These are phyloP conservation scores for Populus pruinosa DNA, from an alignment of 345 rosid species.

Conservation along the genomic window DNA sequence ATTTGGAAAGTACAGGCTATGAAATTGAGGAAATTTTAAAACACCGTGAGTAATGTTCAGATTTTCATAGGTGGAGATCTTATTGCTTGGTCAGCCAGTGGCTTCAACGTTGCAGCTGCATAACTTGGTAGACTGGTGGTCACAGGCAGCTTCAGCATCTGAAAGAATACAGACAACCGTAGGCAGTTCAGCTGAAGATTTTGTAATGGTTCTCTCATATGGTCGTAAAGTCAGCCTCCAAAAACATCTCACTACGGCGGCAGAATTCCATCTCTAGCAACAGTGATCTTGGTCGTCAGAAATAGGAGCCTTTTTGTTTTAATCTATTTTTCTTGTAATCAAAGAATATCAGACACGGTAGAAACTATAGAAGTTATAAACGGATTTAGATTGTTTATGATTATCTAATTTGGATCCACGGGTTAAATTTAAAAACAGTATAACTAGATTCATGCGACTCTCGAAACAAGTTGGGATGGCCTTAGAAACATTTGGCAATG, in stretches of 20 bases:
- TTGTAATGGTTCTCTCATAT: slow-evolving; percentile 48
- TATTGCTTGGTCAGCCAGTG: slow-evolving; percentile 36
- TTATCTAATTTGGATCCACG: background rate
- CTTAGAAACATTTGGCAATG: background rate
- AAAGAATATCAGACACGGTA: background rate
- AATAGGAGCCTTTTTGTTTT: background rate
- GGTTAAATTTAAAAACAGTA: background rate
- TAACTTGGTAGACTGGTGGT: slow-evolving; percentile 41
- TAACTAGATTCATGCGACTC: background rate
- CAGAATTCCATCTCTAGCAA: background rate
- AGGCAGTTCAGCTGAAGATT: slow-evolving; percentile 49
- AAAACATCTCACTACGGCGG: background rate
- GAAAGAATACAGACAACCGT: slow-evolving; percentile 22
- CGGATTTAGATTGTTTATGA: background rate
- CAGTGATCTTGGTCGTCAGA: background rate
- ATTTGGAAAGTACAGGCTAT: background rate
- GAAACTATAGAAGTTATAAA: background rate
- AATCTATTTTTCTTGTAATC: background rate
- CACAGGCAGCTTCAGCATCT: slow-evolving; percentile 28
- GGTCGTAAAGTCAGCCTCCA: slow-evolving; percentile 30
- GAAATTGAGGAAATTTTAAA: background rate
- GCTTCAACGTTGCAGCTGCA: slow-evolving; percentile 30
- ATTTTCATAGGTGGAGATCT: slow-evolving; percentile 48
- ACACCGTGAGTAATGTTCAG: background rate
- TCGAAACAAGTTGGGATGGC: background rate